A percentile compares a stretch with the other conserved stretches of the same genome.
Evolutionary conservation across 2,329 filamentous ascomycete genomes (phyloP).

Genomic region (Hawksworthiomyces lignivorus): DNA sequence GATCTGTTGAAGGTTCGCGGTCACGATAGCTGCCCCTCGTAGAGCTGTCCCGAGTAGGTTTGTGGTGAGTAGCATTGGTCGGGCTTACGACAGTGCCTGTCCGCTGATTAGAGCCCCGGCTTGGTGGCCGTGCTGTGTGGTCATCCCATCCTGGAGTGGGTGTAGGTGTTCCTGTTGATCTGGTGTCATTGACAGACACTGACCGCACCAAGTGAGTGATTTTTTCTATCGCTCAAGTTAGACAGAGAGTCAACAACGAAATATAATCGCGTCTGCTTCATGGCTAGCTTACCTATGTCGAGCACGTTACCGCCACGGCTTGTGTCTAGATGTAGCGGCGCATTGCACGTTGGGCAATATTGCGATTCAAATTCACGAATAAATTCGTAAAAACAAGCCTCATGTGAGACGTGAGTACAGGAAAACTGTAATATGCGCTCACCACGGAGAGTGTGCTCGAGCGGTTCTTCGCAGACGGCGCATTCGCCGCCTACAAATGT

Average conservation of each 20-base stretch:
- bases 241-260: no score
- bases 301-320: constrained; percentile 88
- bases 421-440: constrained; percentile 94
- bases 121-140: constrained; percentile 47
- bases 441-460: constrained; percentile 90
- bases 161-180: constrained; percentile 44
- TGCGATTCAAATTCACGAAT: constrained; percentile 92
- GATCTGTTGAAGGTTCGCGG: constrained; percentile 40
- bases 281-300: constrained; percentile 67
- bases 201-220: constrained; percentile 88
- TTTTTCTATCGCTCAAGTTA: constrained; percentile 87
- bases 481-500: constrained; percentile 95
- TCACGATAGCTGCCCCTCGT: constrained; percentile 29
- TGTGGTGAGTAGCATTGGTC: constrained; percentile 20
- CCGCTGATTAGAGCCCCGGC: constrained; percentile 36
- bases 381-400: constrained; percentile 98
- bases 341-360: constrained; percentile 89
- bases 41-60: constrained; percentile 28
- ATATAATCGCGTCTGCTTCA: no score
- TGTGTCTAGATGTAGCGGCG: constrained; percentile 83
- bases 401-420: constrained; percentile 93
- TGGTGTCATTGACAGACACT: constrained; percentile 59
- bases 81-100: constrained; percentile 17
- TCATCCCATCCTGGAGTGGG: constrained; percentile 58
- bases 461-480: constrained; percentile 89